Percentiles rank a stretch among this genome's conserved stretches.
These are phyloP conservation scores for Micractinium sp. DNA, from an alignment of 139 green algal species.

Conservation along the genomic window DNA sequence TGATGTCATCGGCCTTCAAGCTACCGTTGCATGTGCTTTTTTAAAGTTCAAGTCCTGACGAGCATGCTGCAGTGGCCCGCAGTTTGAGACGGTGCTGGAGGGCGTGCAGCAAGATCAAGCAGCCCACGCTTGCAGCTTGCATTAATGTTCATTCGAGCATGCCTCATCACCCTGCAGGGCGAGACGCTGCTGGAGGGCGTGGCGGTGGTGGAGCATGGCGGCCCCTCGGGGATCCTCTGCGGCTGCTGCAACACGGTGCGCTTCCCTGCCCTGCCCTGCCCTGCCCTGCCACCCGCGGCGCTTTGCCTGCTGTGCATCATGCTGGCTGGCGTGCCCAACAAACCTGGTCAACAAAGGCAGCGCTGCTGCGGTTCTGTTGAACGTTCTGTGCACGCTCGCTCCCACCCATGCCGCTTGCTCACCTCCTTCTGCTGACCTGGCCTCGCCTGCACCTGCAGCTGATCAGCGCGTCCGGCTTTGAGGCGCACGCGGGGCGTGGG, in stretches of 20 bases:
- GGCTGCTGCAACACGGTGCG: slow-evolving; percentile 78
- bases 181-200: slow-evolving; percentile 67
- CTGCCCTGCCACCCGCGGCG: not conserved
- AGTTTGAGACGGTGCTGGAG: too few relatives aligned
- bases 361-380: not conserved
- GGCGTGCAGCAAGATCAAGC: too few relatives aligned
- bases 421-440: not conserved
- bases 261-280: not conserved
- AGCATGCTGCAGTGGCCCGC: too few relatives aligned
- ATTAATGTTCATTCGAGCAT: not conserved
- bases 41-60: too few relatives aligned
- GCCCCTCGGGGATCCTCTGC: slow-evolving; percentile 82
- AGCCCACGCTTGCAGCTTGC: too few relatives aligned
- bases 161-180: slow-evolving; percentile 33
- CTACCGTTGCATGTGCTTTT: too few relatives aligned
- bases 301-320: not conserved
- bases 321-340: not conserved
- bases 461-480: slow-evolving; percentile 83
- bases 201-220: slow-evolving; percentile 37
- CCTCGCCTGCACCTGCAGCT: slow-evolving; percentile 18
- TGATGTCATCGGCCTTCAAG: too few relatives aligned
- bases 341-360: too few relatives aligned
- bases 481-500: slow-evolving; percentile 78
- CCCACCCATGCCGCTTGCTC: not conserved
- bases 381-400: not conserved